phyloP scores from a whole-genome alignment of 164 flowering plant genomes.

The Warburgia ugandensis region DNA sequence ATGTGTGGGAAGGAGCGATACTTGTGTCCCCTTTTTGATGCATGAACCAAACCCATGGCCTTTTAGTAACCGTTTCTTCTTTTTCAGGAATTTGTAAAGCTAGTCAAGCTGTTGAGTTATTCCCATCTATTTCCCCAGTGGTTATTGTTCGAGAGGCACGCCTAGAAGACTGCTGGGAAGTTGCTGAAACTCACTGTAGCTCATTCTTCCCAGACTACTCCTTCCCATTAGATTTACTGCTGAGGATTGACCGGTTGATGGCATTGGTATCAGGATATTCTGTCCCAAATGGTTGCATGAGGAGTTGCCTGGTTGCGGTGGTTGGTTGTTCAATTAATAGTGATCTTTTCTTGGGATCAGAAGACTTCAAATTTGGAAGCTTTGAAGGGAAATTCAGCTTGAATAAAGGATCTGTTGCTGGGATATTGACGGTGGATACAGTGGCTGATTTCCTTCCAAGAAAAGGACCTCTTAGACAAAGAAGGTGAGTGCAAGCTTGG shows the following conservation, averaged over 20 bases:
- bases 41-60: not conserved
- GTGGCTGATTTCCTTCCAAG: conserved; percentile 93
- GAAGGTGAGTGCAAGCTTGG: conserved; percentile 48
- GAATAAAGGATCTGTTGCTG: conserved; percentile 67
- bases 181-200: conserved; percentile 98
- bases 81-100: conserved; percentile 55
- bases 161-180: conserved; percentile 96
- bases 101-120: conserved; percentile 76
- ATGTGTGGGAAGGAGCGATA: no score
- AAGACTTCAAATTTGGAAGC: conserved; percentile 58
- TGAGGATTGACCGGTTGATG: conserved; percentile 69
- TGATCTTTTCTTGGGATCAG: conserved; percentile 38
- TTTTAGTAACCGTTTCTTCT: not conserved
- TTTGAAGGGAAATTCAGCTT: conserved; percentile 64
- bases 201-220: conserved; percentile 90
- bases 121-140: conserved; percentile 62
- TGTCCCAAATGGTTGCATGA: conserved; percentile 63
- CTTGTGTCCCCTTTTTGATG: not conserved
- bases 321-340: conserved; percentile 40
- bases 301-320: conserved; percentile 84
- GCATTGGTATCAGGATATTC: conserved; percentile 70
- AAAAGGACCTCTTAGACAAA: conserved; percentile 77
- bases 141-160: conserved; percentile 94
- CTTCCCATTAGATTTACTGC: conserved; percentile 73
- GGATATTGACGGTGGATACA: conserved; percentile 88